Conservation (phyloP, 176 grass and related monocot species). For the Oryza longistaminata region DNA sequence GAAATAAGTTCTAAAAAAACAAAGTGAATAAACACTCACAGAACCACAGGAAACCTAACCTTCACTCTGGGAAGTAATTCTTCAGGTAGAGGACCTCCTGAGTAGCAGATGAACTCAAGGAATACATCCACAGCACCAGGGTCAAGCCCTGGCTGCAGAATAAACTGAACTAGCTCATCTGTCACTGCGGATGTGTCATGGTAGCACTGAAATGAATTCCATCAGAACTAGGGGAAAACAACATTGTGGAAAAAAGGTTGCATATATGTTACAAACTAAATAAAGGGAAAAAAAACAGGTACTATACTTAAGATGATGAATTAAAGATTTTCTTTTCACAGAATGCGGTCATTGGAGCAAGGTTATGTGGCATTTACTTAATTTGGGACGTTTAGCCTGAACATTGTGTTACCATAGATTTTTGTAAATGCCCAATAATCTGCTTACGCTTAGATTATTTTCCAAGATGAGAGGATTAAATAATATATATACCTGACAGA, state of each 20-base stretch:
- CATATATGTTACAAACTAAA: background rate
- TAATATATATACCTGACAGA: conserved; percentile 74
- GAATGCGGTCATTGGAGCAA: background rate
- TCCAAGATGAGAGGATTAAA: background rate
- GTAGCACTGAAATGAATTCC: conserved; percentile 70
- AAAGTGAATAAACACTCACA: background rate
- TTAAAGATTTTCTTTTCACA: background rate
- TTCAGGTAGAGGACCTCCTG: conserved; percentile 94
- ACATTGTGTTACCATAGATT: background rate
- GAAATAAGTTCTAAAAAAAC: background rate
- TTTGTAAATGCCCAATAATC: background rate
- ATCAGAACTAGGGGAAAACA: conserved; percentile 14
- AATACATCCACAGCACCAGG: conserved; percentile 88
- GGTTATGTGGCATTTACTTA: background rate
- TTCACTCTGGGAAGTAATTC: conserved; percentile 78
- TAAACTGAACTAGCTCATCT: conserved; percentile 87
- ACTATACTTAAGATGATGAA: background rate
- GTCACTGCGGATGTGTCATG: conserved; percentile 82
- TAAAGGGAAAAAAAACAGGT: conserved; percentile 3
- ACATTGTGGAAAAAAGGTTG: background rate
- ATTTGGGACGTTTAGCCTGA: background rate
- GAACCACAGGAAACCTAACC: conserved; percentile 39
- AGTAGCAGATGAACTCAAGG: conserved; percentile 97
- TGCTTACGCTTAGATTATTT: background rate
- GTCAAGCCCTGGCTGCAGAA: conserved; percentile 89